A percentile compares a stretch with the other conserved stretches of the same genome.
phyloP scores from a whole-genome alignment of 441 rosid genomes.

The Viola pubescens region DNA sequence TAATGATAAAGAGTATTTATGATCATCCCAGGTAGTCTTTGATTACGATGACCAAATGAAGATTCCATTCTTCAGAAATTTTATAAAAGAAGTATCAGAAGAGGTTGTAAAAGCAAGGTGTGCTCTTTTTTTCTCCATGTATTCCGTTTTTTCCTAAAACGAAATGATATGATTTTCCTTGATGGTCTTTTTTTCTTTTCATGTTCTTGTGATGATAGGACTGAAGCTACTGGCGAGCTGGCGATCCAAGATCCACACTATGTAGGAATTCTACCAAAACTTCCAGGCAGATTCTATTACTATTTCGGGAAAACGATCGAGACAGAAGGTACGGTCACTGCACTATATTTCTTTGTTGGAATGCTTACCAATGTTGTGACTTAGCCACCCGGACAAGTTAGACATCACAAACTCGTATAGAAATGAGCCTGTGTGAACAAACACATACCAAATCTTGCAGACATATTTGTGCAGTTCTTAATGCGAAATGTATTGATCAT shows the following conservation, averaged over 20 bases:
- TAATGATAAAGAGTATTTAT: not conserved
- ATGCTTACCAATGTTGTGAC: not conserved
- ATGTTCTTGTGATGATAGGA: slow-evolving; percentile 27
- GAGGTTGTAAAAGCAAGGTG: slow-evolving; percentile 41
- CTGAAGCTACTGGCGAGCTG: slow-evolving; percentile 48
- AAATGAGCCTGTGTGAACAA: not conserved
- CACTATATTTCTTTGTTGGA: not conserved
- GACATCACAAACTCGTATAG: not conserved
- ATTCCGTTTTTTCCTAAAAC: slow-evolving; percentile 3
- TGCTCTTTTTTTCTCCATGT: not conserved
- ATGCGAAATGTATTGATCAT: not conserved
- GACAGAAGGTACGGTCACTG: slow-evolving; percentile 38
- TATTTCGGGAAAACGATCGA: slow-evolving; percentile 65
- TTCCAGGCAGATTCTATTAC: slow-evolving; percentile 75
- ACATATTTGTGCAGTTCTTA: not conserved
- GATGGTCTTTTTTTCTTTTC: not conserved
- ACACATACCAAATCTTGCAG: not conserved
- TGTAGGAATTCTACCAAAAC: slow-evolving; percentile 59
- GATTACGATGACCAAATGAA: slow-evolving; percentile 72
- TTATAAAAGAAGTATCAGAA: slow-evolving; percentile 27
- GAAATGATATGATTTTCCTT: not conserved
- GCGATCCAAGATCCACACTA: slow-evolving; percentile 52
- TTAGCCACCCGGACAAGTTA: not conserved
- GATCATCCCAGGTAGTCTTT: slow-evolving; percentile 44
- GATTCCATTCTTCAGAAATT: slow-evolving; percentile 51